Conservation (phyloP, 768 basidiomycete genomes). For the Hypholoma sublateritium region DNA sequence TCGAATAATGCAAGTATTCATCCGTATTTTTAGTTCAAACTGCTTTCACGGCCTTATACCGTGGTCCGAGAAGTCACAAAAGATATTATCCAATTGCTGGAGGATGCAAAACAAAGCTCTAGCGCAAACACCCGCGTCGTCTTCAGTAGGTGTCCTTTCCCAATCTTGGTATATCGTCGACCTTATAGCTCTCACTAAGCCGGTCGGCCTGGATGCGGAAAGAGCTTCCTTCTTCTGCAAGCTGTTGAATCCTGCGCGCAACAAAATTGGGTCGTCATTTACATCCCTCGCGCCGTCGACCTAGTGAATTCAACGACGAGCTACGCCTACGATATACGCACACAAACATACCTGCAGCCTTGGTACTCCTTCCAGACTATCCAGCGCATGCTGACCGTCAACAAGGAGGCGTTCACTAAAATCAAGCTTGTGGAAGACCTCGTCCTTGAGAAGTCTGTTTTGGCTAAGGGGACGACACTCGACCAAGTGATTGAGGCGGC, state of each 20-base stretch:
- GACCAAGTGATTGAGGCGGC: slow-evolving; percentile 59
- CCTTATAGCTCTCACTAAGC: slow-evolving; percentile 37
- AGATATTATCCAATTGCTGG: slow-evolving; percentile 50
- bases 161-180: slow-evolving; percentile 1
- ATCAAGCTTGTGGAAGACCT: slow-evolving; percentile 43
- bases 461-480: slow-evolving; percentile 51
- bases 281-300: slow-evolving; percentile 65
- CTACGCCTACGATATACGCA: slow-evolving; percentile 73
- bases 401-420: slow-evolving; percentile 41
- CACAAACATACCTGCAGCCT: slow-evolving; percentile 77
- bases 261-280: slow-evolving; percentile 79
- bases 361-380: slow-evolving; percentile 62
- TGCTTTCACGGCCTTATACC: slow-evolving; percentile 70
- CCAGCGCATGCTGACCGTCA: slow-evolving; percentile 60
- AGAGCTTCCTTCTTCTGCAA: slow-evolving; percentile 78
- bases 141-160: slow-evolving; percentile 50
- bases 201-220: slow-evolving; percentile 76
- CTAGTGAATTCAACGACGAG: slow-evolving; percentile 75
- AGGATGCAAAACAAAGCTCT: slow-evolving; percentile 43
- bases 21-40: not conserved
- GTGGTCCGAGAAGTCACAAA: slow-evolving; percentile 72
- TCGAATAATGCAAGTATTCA: not conserved
- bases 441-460: slow-evolving; percentile 44
- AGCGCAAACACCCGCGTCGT: slow-evolving; percentile 59
- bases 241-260: slow-evolving; percentile 65